Evolutionary conservation across 2,329 filamentous ascomycete genomes (phyloP).

Genomic region (Leptographium lundbergii): DNA sequence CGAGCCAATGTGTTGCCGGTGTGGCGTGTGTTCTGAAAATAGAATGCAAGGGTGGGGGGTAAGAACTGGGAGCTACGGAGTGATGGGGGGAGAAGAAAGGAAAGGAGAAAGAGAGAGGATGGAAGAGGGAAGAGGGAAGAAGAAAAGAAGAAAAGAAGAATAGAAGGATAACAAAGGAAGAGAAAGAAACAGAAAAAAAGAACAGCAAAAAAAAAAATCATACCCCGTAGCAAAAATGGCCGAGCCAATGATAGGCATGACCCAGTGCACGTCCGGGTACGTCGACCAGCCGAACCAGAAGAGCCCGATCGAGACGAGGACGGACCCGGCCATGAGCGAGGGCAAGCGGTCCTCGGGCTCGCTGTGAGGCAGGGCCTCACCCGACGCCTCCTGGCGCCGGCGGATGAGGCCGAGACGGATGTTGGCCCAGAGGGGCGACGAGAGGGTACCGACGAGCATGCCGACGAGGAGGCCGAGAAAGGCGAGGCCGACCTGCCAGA

Average conservation of each 20-base stretch:
- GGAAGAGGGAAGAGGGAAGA: background rate
- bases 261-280: constrained; percentile 62
- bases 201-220: constrained; percentile 20
- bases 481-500: constrained; percentile 68
- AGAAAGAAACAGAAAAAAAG: background rate
- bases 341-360: constrained; percentile 84
- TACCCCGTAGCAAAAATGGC: constrained; percentile 59
- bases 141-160: background rate
- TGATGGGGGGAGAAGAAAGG: background rate
- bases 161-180: background rate
- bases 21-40: background rate
- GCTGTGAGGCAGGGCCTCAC: constrained; percentile 37
- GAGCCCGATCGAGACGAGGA: constrained; percentile 66
- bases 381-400: constrained; percentile 36
- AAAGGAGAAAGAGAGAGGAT: background rate
- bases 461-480: constrained; percentile 63
- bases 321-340: constrained; percentile 58
- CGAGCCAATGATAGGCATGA: constrained; percentile 61
- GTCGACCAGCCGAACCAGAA: constrained; percentile 88
- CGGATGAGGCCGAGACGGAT: constrained; percentile 46
- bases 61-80: background rate
- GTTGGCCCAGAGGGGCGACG: constrained; percentile 53
- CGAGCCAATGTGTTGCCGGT: background rate
- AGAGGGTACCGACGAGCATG: constrained; percentile 50
- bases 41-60: background rate